Evolutionary conservation across 129 eudicot species (phyloP).

Genomic region (Arctium lappa): DNA sequence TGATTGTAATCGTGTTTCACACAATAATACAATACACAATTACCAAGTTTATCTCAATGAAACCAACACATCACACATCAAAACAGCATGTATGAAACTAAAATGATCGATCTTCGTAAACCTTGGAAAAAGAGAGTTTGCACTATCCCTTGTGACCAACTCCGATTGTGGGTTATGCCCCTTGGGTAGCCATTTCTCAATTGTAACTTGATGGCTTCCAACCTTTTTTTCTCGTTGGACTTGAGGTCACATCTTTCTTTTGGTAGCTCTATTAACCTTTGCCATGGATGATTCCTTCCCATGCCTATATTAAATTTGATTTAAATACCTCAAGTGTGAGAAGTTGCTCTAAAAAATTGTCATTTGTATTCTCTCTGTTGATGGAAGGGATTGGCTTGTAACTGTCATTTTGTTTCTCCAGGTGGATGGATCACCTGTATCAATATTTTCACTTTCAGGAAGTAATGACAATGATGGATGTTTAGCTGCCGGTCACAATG

Average conservation of each 20-base stretch:
- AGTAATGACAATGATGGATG: conserved; percentile 61
- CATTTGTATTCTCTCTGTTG: background rate
- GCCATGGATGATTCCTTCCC: background rate
- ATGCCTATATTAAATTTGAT: background rate
- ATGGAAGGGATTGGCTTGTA: conserved; percentile 9
- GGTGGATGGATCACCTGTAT: conserved; percentile 79
- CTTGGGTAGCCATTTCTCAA: background rate
- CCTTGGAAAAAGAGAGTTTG: background rate
- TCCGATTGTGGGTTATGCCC: background rate
- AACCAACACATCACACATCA: background rate
- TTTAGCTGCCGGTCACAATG: conserved; percentile 78
- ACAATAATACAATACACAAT: no score
- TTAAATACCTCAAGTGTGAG: background rate
- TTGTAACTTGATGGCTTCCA: background rate
- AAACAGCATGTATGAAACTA: background rate
- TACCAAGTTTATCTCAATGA: background rate
- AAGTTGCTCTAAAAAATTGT: background rate
- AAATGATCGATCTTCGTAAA: background rate
- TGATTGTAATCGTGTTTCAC: no score
- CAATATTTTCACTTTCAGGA: conserved; percentile 73
- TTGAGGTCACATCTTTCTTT: background rate
- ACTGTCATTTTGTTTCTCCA: conserved; percentile 16
- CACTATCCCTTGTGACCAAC: background rate
- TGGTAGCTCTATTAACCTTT: background rate
- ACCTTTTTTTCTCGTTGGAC: background rate